Percentiles rank a stretch among this genome's conserved stretches.
These are phyloP conservation scores for Colletotrichum sp. DNA, from an alignment of 2,329 filamentous ascomycete genomes.

Conservation along the genomic window DNA sequence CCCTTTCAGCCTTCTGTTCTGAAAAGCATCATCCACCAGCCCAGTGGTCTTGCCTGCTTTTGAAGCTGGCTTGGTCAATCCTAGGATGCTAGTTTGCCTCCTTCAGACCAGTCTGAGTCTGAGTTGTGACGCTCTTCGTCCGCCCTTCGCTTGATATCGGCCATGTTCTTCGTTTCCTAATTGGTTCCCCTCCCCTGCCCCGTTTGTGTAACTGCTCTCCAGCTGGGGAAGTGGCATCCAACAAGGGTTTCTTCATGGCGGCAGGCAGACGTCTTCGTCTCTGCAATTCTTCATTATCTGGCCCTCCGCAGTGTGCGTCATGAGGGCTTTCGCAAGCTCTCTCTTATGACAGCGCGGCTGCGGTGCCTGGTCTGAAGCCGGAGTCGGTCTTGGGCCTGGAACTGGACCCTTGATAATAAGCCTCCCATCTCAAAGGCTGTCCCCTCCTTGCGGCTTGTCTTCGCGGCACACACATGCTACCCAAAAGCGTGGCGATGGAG, in stretches of 20 bases:
- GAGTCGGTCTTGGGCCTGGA: neutral
- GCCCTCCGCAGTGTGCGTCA: neutral
- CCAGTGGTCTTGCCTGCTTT: neutral
- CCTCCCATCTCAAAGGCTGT: neutral
- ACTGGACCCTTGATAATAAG: constrained; percentile 3
- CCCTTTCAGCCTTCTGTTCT: neutral
- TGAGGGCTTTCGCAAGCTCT: neutral
- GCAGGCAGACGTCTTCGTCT: neutral
- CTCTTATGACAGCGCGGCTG: neutral
- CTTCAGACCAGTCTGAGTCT: neutral
- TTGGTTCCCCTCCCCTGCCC: neutral
- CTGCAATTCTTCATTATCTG: neutral
- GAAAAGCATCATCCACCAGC: neutral
- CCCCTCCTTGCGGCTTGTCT: constrained; percentile 12
- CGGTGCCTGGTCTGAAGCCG: neutral
- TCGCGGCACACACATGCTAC: constrained; percentile 19
- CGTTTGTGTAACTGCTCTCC: neutral
- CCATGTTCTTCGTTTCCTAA: neutral
- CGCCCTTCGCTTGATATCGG: constrained; percentile 4
- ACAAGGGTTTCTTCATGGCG: neutral
- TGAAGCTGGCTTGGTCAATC: neutral
- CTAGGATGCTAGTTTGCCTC: constrained; percentile 8
- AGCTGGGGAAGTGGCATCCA: constrained; percentile 1
- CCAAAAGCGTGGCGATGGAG: constrained; percentile 22
- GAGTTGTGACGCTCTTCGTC: constrained; percentile 1